These are phyloP conservation scores for Cryptococcus floricola DNA, from an alignment of 1,284 basidiomycete genomes.

Conservation along the genomic window DNA sequence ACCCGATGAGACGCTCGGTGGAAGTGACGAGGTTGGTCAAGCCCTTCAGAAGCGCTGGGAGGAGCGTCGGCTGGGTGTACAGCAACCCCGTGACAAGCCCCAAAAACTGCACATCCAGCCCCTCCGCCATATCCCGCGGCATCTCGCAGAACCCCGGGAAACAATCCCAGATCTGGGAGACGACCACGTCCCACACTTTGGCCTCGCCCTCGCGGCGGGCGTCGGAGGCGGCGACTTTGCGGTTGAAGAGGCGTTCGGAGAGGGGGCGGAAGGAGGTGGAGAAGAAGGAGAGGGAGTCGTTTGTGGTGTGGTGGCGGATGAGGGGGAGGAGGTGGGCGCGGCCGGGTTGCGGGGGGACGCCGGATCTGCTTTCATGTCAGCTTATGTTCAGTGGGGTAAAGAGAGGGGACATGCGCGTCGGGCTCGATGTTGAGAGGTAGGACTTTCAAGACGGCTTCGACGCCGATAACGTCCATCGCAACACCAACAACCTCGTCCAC, in stretches of 20 bases:
- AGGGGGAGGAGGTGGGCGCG: constrained; percentile 91
- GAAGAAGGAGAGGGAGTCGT: constrained; percentile 81
- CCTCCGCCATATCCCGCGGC: constrained; percentile 72
- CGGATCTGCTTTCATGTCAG: constrained; percentile 21
- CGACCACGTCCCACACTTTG: constrained; percentile 89
- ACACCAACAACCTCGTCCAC: constrained; percentile 76
- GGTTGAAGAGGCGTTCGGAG: constrained; percentile 86
- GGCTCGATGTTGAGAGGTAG: constrained; percentile 86
- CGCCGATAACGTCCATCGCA: constrained; percentile 83
- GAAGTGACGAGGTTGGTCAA: constrained; percentile 73
- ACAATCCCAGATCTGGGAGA: constrained; percentile 84
- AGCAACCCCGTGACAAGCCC: constrained; percentile 86
- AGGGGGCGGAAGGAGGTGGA: constrained; percentile 86
- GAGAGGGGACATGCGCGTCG: constrained; percentile 59
- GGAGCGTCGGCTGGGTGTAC: constrained; percentile 80
- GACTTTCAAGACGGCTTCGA: constrained; percentile 67
- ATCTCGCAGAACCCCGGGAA: constrained; percentile 67
- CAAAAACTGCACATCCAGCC: constrained; percentile 69
- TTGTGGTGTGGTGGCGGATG: constrained; percentile 69
- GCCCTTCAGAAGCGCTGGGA: constrained; percentile 75
- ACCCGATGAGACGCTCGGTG: constrained; percentile 52
- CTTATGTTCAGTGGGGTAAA: neutral
- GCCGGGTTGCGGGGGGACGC: constrained; percentile 48
- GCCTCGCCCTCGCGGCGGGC: constrained; percentile 73
- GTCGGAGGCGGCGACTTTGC: constrained; percentile 68